Evolutionary conservation across 2,329 filamentous ascomycete genomes (phyloP), one percentile per base, ranked within the genome.

Genomic region (Sphaerulina vaccinii): DNA sequence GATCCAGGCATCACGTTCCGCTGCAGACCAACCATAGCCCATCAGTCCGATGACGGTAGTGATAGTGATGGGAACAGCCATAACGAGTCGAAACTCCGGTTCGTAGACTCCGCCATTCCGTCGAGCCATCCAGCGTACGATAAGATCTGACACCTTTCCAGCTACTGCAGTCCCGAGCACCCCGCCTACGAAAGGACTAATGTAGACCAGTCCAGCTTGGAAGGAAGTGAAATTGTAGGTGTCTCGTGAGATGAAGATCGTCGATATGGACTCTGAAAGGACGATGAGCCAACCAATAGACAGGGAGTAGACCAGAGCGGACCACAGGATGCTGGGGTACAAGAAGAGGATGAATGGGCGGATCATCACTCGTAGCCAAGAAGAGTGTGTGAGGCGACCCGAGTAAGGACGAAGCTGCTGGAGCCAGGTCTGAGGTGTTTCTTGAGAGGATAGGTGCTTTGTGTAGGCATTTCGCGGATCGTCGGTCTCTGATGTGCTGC

Each of bases 271-370:
- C 70, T 97, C 91, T 0, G 90, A 96, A 1, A 97, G 81, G 37
- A 97, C 90, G 59, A 97, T 96, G 22, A 97, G 79, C 93, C 92
- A 97, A 32, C 92, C 92, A 5, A 97, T 82, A 0, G 90, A 93
- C 62, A 93, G 85, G 0, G 90, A 77, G 68, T 97, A 97, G 3
- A 96, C 83, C 0, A 87, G 76, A 0, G 90, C 76, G 5, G 88
- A 92, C 92, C 91, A 97, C 7, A 96, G 79, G 1, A 97, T 87
- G 0, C 88, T 82, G 0, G 93, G 93, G 65, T 97, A 96, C 1
- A 86, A 82, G 62, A 86, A 95, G 1, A 97, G 79, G 40, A 96
- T 83, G 55, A 97, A 89, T 0, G 92, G 93, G 1, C 92, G 81
- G 4, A 86, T 37, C 49, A 87, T 85, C 15, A 89, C 89, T 54